phyloP scores from a whole-genome alignment of 345 rosid species.

The Citrus trifoliata region DNA sequence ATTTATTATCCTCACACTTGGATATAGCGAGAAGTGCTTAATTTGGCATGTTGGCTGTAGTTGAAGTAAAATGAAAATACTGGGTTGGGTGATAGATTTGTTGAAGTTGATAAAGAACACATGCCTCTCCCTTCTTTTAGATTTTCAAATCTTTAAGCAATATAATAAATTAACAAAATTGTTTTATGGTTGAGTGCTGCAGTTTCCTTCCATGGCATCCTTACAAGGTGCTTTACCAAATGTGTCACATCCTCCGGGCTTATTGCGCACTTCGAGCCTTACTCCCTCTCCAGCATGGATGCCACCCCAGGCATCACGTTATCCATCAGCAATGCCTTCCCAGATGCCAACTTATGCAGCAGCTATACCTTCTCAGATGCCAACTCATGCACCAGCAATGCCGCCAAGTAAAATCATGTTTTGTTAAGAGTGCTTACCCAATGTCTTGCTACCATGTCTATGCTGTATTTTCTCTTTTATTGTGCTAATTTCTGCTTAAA shows the following conservation, averaged over 20 bases:
- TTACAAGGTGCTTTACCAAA: slow-evolving; percentile 64
- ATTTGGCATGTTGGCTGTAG: background rate
- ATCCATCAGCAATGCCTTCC: slow-evolving; percentile 41
- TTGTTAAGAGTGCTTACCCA: background rate
- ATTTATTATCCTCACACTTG: background rate
- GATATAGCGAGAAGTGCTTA: background rate
- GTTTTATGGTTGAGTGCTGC: slow-evolving; percentile 21
- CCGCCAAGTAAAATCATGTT: slow-evolving; percentile 52
- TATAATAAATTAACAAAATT: background rate
- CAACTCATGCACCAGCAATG: slow-evolving; percentile 31
- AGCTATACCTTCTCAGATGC: slow-evolving; percentile 35
- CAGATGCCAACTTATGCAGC: slow-evolving; percentile 39
- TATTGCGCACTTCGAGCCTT: slow-evolving; percentile 39
- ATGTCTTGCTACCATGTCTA: background rate
- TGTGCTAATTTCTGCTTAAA: slow-evolving; percentile 20
- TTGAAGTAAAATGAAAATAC: background rate
- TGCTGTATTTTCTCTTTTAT: background rate
- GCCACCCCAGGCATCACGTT: slow-evolving; percentile 36
- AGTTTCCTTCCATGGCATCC: slow-evolving; percentile 79
- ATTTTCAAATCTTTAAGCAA: background rate
- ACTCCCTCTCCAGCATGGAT: slow-evolving; percentile 48
- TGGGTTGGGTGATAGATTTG: background rate
- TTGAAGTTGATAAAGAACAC: background rate
- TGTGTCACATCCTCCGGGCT: slow-evolving; percentile 42
- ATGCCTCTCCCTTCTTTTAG: background rate